These are phyloP conservation scores for Hibiscus syriacus DNA, from an alignment of 345 rosid species.

Conservation along the genomic window DNA sequence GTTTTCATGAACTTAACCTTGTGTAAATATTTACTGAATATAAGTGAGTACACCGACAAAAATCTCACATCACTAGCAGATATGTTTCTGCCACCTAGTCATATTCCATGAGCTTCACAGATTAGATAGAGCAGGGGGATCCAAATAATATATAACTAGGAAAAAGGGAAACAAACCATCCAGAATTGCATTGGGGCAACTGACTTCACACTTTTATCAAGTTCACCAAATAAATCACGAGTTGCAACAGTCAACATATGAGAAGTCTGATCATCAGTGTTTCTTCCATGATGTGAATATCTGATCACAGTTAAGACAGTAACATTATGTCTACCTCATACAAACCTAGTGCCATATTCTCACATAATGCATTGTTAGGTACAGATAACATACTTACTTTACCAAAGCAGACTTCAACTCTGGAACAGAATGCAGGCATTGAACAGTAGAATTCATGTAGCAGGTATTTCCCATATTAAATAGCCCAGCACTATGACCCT, in stretches of 20 bases:
- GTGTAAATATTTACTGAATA: neutral
- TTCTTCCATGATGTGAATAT: neutral
- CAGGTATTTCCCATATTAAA: constrained; percentile 37
- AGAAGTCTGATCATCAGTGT: constrained; percentile 61
- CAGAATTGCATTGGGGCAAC: constrained; percentile 96
- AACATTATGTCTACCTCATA: neutral
- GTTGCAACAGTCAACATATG: constrained; percentile 94
- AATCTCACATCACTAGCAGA: neutral
- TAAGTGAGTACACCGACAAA: neutral
- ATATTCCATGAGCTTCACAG: neutral
- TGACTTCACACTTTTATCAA: constrained; percentile 82
- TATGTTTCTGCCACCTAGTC: neutral
- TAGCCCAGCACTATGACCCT: constrained; percentile 98
- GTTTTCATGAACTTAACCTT: neutral
- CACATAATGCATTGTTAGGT: neutral
- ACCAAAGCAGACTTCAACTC: constrained; percentile 85
- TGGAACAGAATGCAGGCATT: constrained; percentile 96
- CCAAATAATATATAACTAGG: neutral
- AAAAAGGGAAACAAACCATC: constrained; percentile 53
- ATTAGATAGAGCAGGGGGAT: neutral
- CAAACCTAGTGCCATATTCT: neutral
- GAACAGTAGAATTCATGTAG: constrained; percentile 85
- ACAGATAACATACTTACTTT: constrained; percentile 27
- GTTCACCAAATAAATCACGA: constrained; percentile 70
- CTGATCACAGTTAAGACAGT: constrained; percentile 14